phyloP scores from a whole-genome alignment of 78 protist species.

The Emiliania huxleyi region DNA sequence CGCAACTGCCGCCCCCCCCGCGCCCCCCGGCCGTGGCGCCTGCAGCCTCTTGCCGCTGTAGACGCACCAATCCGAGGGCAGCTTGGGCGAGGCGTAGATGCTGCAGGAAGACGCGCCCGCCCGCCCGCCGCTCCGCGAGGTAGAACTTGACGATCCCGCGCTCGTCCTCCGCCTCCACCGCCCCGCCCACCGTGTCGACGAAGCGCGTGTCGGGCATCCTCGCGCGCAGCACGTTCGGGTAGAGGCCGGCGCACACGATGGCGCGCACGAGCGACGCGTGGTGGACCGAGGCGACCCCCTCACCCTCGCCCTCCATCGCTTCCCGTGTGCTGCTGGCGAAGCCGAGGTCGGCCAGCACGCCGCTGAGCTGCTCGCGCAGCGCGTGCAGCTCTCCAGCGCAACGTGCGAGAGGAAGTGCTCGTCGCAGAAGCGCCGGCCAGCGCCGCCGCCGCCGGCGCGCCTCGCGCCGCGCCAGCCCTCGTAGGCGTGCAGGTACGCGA shows the following conservation, averaged over 20 bases:
- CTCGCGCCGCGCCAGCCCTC: constrained; percentile 50
- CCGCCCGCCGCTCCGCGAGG: neutral
- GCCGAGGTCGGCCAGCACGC: neutral
- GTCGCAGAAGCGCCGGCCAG: neutral
- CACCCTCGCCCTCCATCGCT: neutral
- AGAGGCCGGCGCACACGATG: constrained; percentile 66
- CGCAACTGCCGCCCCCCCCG: too few relatives aligned
- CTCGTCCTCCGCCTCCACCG: constrained; percentile 20
- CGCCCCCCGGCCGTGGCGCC: neutral
- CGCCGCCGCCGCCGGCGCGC: neutral
- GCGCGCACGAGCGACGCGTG: constrained; percentile 39
- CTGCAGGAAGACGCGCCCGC: constrained; percentile 54
- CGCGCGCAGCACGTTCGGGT: constrained; percentile 55
- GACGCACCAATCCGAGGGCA: constrained; percentile 37
- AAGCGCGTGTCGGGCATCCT: constrained; percentile 9
- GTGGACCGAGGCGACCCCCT: neutral
- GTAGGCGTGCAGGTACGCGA: constrained; percentile 60
- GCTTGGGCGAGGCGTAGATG: neutral
- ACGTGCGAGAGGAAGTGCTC: neutral
- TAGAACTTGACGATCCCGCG: neutral
- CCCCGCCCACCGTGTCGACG: neutral
- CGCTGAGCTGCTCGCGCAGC: neutral
- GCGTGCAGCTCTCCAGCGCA: neutral
- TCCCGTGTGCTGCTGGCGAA: neutral
- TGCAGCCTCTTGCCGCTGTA: constrained; percentile 56